Evolutionary conservation across 169 alveolate species (phyloP).

Genomic region (Cystoisospora suis): DNA sequence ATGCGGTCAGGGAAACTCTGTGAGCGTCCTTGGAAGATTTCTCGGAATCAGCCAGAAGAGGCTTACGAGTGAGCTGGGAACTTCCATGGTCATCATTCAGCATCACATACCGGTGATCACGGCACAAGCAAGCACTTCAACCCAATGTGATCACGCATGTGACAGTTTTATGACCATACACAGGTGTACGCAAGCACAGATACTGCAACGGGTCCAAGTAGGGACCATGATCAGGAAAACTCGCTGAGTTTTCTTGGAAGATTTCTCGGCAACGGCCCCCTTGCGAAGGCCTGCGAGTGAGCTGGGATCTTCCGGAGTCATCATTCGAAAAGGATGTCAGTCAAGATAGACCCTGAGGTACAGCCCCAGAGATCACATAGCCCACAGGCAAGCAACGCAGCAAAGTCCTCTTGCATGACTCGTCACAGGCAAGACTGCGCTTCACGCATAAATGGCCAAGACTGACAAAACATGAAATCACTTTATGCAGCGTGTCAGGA

Average conservation of each 20-base stretch:
- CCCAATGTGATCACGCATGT: background rate
- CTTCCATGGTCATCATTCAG: slow-evolving; percentile 71
- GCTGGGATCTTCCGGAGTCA: slow-evolving; percentile 81
- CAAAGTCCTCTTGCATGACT: no score
- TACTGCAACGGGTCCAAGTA: background rate
- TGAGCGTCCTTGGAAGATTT: slow-evolving; percentile 63
- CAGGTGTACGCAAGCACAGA: background rate
- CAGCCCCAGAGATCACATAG: no score
- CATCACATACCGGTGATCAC: background rate
- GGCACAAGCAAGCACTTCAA: background rate
- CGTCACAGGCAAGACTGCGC: no score
- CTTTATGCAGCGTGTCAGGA: no score
- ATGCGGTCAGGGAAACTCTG: no score
- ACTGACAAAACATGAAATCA: no score
- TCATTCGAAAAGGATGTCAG: no score
- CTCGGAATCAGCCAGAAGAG: slow-evolving; percentile 69
- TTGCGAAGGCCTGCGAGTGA: slow-evolving; percentile 69
- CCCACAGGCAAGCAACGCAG: no score
- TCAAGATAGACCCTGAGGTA: no score
- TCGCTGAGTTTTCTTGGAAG: slow-evolving; percentile 55
- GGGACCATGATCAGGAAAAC: background rate
- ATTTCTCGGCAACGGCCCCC: slow-evolving; percentile 69
- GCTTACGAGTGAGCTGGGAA: slow-evolving; percentile 82
- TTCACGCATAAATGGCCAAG: no score
- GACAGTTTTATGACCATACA: background rate